Conservation (phyloP, 768 basidiomycete genomes). For the Mycena indigotica region DNA sequence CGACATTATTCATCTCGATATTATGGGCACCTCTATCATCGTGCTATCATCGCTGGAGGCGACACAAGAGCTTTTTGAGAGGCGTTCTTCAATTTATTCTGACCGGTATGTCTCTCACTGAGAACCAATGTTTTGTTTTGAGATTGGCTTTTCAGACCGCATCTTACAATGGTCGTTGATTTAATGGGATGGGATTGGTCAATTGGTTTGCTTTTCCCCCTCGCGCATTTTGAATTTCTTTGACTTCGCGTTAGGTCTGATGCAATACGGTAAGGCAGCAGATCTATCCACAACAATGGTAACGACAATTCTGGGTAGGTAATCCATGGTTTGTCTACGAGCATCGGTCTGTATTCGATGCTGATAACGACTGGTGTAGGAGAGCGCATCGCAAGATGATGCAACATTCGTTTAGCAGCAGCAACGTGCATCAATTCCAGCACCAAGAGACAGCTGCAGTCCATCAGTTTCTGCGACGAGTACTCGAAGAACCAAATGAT, state of each 20-base stretch:
- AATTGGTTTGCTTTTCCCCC: constrained; percentile 5
- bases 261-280: constrained; percentile 26
- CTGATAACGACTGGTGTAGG: no score
- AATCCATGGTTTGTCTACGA: no score
- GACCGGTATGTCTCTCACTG: constrained; percentile 17
- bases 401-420: constrained; percentile 26
- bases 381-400: constrained; percentile 26
- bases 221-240: no score
- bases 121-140: no score
- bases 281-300: no score
- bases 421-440: constrained; percentile 20
- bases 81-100: constrained; percentile 37
- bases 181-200: constrained; percentile 28
- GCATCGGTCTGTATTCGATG: no score
- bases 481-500: constrained; percentile 28
- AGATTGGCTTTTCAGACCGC: constrained; percentile 5
- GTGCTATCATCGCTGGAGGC: constrained; percentile 35
- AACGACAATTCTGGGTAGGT: no score
- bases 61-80: constrained; percentile 38
- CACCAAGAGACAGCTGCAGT: constrained; percentile 26
- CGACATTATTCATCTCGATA: constrained; percentile 29
- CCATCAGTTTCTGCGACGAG: constrained; percentile 24
- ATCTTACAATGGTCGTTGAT: constrained; percentile 27
- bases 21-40: constrained; percentile 31
- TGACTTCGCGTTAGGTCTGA: neutral